Percentiles rank a stretch among this genome's conserved stretches.
Evolutionary conservation across 129 eudicot species (phyloP).

Genomic region (Flaveria ramosissima): DNA sequence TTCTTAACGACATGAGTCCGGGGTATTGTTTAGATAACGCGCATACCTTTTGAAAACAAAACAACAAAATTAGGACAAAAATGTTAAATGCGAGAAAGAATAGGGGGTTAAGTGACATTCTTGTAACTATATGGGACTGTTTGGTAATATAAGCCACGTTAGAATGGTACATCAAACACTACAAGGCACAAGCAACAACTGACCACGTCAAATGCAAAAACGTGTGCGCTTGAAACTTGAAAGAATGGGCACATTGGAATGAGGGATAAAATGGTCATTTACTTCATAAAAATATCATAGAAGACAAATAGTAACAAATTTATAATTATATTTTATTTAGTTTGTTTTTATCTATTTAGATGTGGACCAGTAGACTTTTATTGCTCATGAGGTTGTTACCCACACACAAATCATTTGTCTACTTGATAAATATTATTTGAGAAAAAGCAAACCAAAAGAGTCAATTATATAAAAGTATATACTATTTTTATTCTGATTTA

Average conservation of each 20-base stretch:
- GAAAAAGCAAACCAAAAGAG: neutral
- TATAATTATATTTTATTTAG: neutral
- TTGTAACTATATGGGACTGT: conserved; percentile 15
- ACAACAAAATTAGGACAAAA: neutral
- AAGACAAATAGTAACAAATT: neutral
- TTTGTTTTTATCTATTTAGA: neutral
- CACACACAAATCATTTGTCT: conserved; percentile 27
- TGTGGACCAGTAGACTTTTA: conserved; percentile 14
- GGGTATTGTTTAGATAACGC: conserved; percentile 62
- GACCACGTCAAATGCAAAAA: conserved; percentile 42
- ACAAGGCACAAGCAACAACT: conserved; percentile 29
- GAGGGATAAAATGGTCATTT: conserved; percentile 28
- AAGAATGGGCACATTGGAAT: conserved; percentile 26
- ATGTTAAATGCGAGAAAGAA: neutral
- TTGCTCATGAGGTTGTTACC: conserved; percentile 28
- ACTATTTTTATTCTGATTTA: too few relatives aligned
- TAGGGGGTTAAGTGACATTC: conserved; percentile 20
- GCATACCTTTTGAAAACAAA: conserved; percentile 42
- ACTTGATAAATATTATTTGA: neutral
- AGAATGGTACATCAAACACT: conserved; percentile 24
- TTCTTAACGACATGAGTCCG: conserved; percentile 71
- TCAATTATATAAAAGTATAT: neutral
- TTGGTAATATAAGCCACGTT: conserved; percentile 20
- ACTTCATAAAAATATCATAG: neutral
- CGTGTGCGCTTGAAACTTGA: conserved; percentile 26